These are phyloP conservation scores for Lachnellula hyalina DNA, from an alignment of 2,329 filamentous ascomycete species.

Conservation along the genomic window DNA sequence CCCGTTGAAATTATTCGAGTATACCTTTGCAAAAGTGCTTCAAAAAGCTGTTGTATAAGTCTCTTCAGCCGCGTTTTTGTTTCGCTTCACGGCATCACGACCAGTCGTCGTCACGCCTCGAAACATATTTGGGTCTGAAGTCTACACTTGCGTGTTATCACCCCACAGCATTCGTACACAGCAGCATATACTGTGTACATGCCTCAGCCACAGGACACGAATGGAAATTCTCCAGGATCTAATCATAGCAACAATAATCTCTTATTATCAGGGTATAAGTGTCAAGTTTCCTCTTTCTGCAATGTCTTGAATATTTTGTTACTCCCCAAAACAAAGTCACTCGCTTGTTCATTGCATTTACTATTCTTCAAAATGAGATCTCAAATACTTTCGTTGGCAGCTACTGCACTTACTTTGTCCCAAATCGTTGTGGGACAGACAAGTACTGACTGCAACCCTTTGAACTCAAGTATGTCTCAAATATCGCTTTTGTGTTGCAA, in stretches of 20 bases:
- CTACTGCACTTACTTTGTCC: slow-evolving; percentile 9
- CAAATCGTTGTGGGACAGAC: slow-evolving; percentile 63
- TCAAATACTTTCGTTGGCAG: slow-evolving; percentile 7
- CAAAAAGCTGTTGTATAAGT: not conserved
- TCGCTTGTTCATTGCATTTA: not conserved
- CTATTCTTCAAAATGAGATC: slow-evolving; percentile 5
- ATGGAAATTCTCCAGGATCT: not conserved
- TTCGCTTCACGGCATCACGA: not conserved
- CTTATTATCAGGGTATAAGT: not conserved
- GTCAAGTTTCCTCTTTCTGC: not conserved
- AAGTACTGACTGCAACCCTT: slow-evolving; percentile 68
- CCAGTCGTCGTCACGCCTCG: not conserved
- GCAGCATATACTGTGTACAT: not conserved
- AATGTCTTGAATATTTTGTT: not conserved
- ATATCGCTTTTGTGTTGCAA: not conserved
- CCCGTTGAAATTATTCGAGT: not conserved
- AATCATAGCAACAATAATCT: not conserved
- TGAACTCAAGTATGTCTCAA: slow-evolving; percentile 40
- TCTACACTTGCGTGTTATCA: not conserved
- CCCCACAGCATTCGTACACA: slow-evolving; percentile 6
- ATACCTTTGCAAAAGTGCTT: not conserved
- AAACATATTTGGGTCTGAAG: not conserved
- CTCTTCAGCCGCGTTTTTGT: not conserved
- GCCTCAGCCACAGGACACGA: slow-evolving; percentile 3
- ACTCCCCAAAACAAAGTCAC: not conserved